Evolutionary conservation across 2,329 filamentous ascomycete species (phyloP), one percentile per base, ranked within the genome.

Genomic region (Aspergillus piperis): DNA sequence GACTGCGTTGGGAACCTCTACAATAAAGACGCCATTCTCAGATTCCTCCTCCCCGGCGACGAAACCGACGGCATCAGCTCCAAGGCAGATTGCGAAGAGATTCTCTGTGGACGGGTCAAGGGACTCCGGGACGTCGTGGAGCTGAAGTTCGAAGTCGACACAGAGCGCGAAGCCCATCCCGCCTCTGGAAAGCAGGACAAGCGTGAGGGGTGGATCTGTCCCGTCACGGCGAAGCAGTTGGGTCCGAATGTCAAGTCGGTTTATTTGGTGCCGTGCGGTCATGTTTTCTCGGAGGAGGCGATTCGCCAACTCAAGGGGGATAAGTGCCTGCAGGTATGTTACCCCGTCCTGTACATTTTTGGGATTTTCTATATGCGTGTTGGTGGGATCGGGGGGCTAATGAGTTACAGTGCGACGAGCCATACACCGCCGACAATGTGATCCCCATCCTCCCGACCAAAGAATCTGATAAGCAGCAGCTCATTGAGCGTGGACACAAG

Each of bases 221-320:
- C 94, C 0, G 85, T 98, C 57, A 96, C 93, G 1, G 86, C 90
- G 69, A 96, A 96, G 73, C 88, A 90, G 73, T 78, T 99, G 23
- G 95, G 95, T 0, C 88, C 92, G 0, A 83, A 83, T 5, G 88
- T 89, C 15, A 94, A 89, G 75, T 84, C 92, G 0, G 91, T 96
- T 1, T 99, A 98, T 70, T 71, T 99, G 2, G 91, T 98, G 4
- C 95, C 95, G 0, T 99, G 95, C 70, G 96, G 95, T 0, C 96
- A 99, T 80, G 93, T 91, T 0, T 98, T 98, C 77, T 89, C 91
- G 0, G 92, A 96, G 62, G 87, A 88, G 56, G 92, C 92, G 7
- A 88, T 98, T 66, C 90, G 88, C 66, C 90, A 95, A 76, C 86
- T 96, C n/a, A 82, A 82, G 23, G 83, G 79, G 2, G 88, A 90